Evolutionary conservation across 2,329 filamentous ascomycete genomes (phyloP), one percentile per base, ranked within the genome.

Genomic region (Alternaria sp.): DNA sequence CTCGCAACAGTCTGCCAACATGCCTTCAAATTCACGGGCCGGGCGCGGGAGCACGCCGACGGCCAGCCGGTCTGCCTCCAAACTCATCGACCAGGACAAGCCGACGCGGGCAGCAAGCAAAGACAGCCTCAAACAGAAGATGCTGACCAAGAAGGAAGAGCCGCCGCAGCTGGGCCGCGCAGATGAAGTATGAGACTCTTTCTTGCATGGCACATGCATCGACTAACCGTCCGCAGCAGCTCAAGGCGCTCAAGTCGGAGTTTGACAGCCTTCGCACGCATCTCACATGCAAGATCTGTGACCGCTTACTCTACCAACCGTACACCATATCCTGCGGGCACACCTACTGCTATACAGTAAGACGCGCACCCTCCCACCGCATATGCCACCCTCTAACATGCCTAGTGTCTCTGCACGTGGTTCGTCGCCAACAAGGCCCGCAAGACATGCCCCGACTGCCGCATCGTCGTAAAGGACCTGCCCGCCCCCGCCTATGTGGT

Each of bases 401-500:
- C 66, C 26, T 75, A 88, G 86, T 88, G 88, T 70, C 80, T 87
- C 46, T 84, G 83, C 68, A 85, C 84, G 63, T 87, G 85, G 85
- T 88, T 87, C 73, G 76, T 77, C 40, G 83, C 79, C 70, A 83
- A 86, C 69, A 85, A 81, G 73, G 80, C 80, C 46, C 88, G 86
- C 71, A 90, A 89, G 75, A 89, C 89, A 70, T 92, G 90, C 77
- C 90, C 90, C 15, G 89, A 91, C 75, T 92, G 90, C 74, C 85
- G 90, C 63, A 82, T 86, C 4, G 80, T 83, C 36, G 86, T 91
- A 61, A 85, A 82, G 66, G 80, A 85, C 26, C 81, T 86, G 67
- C 89, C 89, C 1, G 87, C 88, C 8, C 89, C 89, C 25, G 88
- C 89, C 44, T 91, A 89, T 73, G 77, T 91, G 45, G 87, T 89